phyloP scores from a whole-genome alignment of 129 eudicot genomes.

The Apium graveolens region DNA sequence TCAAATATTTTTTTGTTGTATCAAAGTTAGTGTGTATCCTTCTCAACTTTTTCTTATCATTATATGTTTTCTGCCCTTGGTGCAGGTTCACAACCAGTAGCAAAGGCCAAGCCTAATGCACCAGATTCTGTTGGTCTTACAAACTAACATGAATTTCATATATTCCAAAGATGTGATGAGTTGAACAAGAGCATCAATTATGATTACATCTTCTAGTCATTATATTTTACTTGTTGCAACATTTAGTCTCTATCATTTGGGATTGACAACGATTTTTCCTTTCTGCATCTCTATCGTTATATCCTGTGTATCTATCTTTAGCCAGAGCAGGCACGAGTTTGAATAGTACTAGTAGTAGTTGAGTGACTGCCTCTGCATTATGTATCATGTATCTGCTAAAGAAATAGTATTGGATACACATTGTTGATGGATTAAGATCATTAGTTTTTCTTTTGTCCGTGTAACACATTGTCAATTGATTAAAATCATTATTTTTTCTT shows the following conservation, averaged over 20 bases:
- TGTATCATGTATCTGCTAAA: background rate
- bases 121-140: slow-evolving; percentile 14
- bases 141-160: background rate
- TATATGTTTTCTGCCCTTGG: background rate
- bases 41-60: background rate
- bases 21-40: background rate
- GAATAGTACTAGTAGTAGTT: background rate
- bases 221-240: too few species aligned
- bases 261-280: background rate
- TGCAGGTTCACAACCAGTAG: slow-evolving; percentile 51
- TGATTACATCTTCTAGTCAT: background rate
- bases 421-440: background rate
- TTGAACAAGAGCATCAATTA: background rate
- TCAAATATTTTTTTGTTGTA: background rate
- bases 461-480: background rate
- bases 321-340: background rate
- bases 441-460: background rate
- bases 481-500: background rate
- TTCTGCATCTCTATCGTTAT: background rate
- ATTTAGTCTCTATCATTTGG: background rate
- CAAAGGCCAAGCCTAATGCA: slow-evolving; percentile 34
- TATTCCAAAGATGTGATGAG: background rate
- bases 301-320: background rate
- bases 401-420: background rate
- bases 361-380: background rate